Conservation (phyloP, 192 early-diverging fungal genomes). For the Tieghemiomyces parasiticus region DNA sequence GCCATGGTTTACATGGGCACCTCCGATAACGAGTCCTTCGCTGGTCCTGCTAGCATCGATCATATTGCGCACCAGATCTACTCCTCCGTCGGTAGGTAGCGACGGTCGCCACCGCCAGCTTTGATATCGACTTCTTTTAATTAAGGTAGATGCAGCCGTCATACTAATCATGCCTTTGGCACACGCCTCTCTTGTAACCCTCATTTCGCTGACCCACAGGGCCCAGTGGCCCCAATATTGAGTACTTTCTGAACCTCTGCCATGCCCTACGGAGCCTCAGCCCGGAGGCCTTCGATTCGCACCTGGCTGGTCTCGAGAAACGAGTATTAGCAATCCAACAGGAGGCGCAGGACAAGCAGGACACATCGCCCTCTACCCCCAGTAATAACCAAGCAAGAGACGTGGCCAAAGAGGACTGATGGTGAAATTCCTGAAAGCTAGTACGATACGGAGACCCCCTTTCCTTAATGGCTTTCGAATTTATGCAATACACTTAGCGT, state of each 20-base stretch:
- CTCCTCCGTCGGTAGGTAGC: slow-evolving; percentile 28
- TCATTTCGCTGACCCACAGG: slow-evolving; percentile 20
- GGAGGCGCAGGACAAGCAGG: neutral
- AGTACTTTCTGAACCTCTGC: slow-evolving; percentile 54
- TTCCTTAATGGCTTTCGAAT: no score
- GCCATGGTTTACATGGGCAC: slow-evolving; percentile 73
- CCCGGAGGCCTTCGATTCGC: slow-evolving; percentile 34
- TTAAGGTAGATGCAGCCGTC: no score
- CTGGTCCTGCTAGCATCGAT: slow-evolving; percentile 44
- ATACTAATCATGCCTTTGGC: no score
- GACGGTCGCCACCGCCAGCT: neutral
- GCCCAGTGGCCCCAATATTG: slow-evolving; percentile 50
- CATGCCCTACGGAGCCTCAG: slow-evolving; percentile 34
- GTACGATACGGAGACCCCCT: no score
- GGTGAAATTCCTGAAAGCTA: no score
- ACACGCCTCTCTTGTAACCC: no score
- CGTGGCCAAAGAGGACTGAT: no score
- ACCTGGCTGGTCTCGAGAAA: slow-evolving; percentile 39
- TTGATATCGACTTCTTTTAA: no score
- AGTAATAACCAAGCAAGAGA: no score
- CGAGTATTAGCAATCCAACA: slow-evolving; percentile 18
- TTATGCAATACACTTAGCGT: no score
- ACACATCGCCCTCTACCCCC: no score
- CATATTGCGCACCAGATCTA: slow-evolving; percentile 51
- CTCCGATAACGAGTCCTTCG: slow-evolving; percentile 59